phyloP scores from a whole-genome alignment of 345 rosid genomes.

The Noccaea caerulescens region DNA sequence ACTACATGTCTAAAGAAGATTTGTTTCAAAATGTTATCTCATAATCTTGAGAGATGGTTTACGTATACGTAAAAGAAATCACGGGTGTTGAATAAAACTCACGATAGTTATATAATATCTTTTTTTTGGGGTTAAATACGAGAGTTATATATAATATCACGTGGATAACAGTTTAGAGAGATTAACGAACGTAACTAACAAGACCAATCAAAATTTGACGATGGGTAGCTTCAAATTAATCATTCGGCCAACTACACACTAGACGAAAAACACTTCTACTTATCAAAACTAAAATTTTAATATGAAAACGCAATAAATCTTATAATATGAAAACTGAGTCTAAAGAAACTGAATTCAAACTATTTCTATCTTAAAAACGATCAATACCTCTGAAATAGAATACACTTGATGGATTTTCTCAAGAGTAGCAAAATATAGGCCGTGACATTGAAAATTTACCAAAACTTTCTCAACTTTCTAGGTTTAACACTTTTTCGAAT shows the following conservation, averaged over 20 bases:
- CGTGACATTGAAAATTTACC: no score
- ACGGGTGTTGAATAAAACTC: slow-evolving; percentile 29
- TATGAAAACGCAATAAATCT: neutral
- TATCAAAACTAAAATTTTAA: neutral
- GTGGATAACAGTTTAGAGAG: slow-evolving; percentile 26
- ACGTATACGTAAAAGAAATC: slow-evolving; percentile 4
- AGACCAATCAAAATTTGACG: slow-evolving; percentile 4
- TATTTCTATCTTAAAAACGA: no score
- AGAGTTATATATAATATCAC: slow-evolving; percentile 17
- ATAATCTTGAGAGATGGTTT: neutral
- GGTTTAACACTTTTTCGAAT: neutral
- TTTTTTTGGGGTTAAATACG: neutral
- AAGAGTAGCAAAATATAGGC: no score
- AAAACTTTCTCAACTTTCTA: neutral
- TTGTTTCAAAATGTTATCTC: neutral
- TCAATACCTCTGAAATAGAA: no score
- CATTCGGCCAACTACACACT: neutral
- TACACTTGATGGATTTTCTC: no score
- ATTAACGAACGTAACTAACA: slow-evolving; percentile 6
- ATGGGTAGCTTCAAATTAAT: neutral
- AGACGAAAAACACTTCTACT: neutral
- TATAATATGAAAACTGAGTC: neutral
- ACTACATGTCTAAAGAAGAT: no score
- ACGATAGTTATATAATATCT: slow-evolving; percentile 15
- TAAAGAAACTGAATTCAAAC: neutral